Percentiles rank a stretch among this genome's conserved stretches.
These are phyloP conservation scores for Starmera quercuum DNA, from an alignment of 805 yeast genomes.

Conservation along the genomic window DNA sequence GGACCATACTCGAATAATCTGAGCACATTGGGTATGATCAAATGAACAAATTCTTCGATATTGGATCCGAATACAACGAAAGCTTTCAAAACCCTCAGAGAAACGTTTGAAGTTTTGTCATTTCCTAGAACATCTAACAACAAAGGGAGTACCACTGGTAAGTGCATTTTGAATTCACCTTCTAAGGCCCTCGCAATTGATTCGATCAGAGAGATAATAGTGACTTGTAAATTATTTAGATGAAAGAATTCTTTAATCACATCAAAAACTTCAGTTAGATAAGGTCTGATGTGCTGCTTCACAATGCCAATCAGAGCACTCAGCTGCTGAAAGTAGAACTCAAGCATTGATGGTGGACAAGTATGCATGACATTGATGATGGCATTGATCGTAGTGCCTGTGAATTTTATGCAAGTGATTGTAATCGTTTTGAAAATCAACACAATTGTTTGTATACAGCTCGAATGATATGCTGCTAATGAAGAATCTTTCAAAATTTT, in stretches of 20 bases:
- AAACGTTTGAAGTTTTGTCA: slow-evolving; percentile 57
- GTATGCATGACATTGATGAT: slow-evolving; percentile 76
- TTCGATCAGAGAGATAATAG: slow-evolving; percentile 75
- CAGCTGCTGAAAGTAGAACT: slow-evolving; percentile 83
- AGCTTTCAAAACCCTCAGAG: slow-evolving; percentile 70
- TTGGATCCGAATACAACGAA: slow-evolving; percentile 82
- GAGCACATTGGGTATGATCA: slow-evolving; percentile 81
- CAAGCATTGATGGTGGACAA: slow-evolving; percentile 72
- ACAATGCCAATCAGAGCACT: slow-evolving; percentile 75
- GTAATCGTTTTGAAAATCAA: slow-evolving; percentile 87
- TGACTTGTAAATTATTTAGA: slow-evolving; percentile 57
- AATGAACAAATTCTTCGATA: slow-evolving; percentile 81
- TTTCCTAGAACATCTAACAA: slow-evolving; percentile 70
- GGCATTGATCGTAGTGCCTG: slow-evolving; percentile 84
- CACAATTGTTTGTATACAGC: slow-evolving; percentile 91
- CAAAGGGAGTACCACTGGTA: slow-evolving; percentile 71
- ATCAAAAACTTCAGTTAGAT: slow-evolving; percentile 64
- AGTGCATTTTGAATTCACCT: slow-evolving; percentile 82
- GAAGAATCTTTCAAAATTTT: slow-evolving; percentile 82
- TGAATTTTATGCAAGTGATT: slow-evolving; percentile 79
- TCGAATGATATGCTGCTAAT: slow-evolving; percentile 77
- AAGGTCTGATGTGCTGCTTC: slow-evolving; percentile 84
- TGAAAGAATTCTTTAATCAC: slow-evolving; percentile 71
- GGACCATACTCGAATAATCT: slow-evolving; percentile 69
- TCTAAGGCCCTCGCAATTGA: slow-evolving; percentile 79